Evolutionary conservation across 2,329 filamentous ascomycete genomes (phyloP).

Genomic region (Juglanconis sp.): DNA sequence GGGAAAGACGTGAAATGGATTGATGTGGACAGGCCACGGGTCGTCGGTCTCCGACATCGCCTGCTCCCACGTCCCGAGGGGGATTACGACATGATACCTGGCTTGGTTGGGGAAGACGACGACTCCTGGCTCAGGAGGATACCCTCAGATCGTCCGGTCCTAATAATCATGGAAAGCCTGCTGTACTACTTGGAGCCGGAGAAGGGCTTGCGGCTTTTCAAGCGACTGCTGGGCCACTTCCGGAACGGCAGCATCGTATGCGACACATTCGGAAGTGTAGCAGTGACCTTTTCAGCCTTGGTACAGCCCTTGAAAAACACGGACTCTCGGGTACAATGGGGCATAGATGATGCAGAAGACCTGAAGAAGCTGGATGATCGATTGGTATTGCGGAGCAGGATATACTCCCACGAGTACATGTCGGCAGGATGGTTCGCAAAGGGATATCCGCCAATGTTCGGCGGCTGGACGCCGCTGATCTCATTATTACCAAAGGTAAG

Average conservation of each 20-base stretch:
- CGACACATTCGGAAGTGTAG: conserved; percentile 5
- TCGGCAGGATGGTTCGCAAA: conserved; percentile 7
- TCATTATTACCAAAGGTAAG: conserved; percentile 9
- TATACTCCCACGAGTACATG: conserved; percentile 11
- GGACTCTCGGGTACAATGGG: conserved; percentile 1
- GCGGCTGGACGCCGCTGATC: conserved; percentile 11
- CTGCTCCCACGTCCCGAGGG: conserved; percentile 18
- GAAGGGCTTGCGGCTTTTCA: conserved; percentile 18
- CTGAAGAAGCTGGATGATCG: conserved; percentile 4
- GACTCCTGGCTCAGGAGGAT: conserved; percentile 21
- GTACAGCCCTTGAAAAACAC: neutral
- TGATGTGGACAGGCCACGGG: conserved; percentile 23
- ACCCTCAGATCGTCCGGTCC: conserved; percentile 20
- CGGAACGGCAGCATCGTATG: conserved; percentile 3
- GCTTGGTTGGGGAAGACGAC: conserved; percentile 16
- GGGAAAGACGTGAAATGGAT: conserved; percentile 22
- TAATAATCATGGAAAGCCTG: conserved; percentile 24
- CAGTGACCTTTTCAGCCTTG: conserved; percentile 2
- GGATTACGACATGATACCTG: conserved; percentile 13
- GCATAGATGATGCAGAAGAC: conserved; percentile 5
- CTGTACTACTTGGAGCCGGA: conserved; percentile 21
- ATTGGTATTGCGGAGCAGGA: neutral
- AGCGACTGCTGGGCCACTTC: conserved; percentile 6
- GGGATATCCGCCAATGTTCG: conserved; percentile 8
- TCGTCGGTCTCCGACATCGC: conserved; percentile 20